A percentile compares a stretch with the other conserved stretches of the same genome.
These are phyloP conservation scores for Talaromyces sp. DNA, from an alignment of 2,329 filamentous ascomycete species.

Conservation along the genomic window DNA sequence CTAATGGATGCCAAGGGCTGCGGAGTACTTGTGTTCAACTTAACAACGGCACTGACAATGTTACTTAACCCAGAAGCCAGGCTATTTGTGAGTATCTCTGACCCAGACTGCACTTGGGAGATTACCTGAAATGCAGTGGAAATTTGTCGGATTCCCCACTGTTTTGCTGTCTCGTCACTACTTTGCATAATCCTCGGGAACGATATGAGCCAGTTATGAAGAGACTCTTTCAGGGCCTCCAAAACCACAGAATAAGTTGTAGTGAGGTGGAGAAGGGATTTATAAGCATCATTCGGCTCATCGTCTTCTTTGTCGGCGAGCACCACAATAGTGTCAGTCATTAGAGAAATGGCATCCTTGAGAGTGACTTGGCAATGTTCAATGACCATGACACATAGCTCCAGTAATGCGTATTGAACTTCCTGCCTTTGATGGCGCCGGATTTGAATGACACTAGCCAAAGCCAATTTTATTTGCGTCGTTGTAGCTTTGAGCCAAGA, in stretches of 20 bases:
- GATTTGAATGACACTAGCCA: slow-evolving; percentile 76
- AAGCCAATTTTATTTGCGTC: slow-evolving; percentile 78
- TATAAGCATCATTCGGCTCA: slow-evolving; percentile 35
- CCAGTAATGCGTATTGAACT: slow-evolving; percentile 68
- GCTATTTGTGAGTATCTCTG: slow-evolving; percentile 33
- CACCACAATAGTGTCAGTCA: slow-evolving; percentile 80
- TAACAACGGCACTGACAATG: slow-evolving; percentile 62
- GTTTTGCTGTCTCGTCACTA: slow-evolving; percentile 77
- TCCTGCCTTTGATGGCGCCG: slow-evolving; percentile 70
- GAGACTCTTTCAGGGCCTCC: slow-evolving; percentile 67
- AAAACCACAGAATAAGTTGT: slow-evolving; percentile 64
- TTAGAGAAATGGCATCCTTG: slow-evolving; percentile 66
- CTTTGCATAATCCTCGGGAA: slow-evolving; percentile 82
- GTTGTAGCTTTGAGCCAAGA: slow-evolving; percentile 81
- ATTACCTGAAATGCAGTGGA: slow-evolving; percentile 71
- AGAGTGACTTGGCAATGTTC: slow-evolving; percentile 78
- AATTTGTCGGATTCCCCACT: slow-evolving; percentile 73
- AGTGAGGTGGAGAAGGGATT: slow-evolving; percentile 62
- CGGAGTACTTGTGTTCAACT: slow-evolving; percentile 29
- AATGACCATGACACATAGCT: slow-evolving; percentile 72
- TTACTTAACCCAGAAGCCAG: slow-evolving; percentile 67
- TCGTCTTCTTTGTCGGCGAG: slow-evolving; percentile 59
- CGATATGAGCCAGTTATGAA: slow-evolving; percentile 80
- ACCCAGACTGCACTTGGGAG: slow-evolving; percentile 58
- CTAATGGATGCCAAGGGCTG: slow-evolving; percentile 30